Percentiles rank a stretch among this genome's conserved stretches.
Evolutionary conservation across 2,329 filamentous ascomycete species (phyloP).

Genomic region (Fusarium longipes): DNA sequence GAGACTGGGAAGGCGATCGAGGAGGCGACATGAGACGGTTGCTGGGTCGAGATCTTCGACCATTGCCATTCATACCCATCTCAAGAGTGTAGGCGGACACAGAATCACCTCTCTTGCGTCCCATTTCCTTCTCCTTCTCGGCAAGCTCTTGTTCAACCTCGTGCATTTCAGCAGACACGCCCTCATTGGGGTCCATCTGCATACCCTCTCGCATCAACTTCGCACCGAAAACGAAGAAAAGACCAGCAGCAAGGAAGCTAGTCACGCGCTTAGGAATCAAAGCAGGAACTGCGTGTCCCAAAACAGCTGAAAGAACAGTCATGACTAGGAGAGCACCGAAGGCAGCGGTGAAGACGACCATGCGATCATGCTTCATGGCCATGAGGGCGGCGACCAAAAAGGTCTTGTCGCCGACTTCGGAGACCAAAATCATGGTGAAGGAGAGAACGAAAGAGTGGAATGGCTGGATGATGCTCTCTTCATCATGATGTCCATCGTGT

Average conservation of each 20-base stretch:
- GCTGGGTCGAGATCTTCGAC: conserved; percentile 76
- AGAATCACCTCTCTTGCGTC: conserved; percentile 69
- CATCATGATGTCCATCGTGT: conserved; percentile 60
- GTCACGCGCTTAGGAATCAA: conserved; percentile 92
- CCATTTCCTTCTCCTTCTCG: conserved; percentile 87
- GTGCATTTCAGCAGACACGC: conserved; percentile 96
- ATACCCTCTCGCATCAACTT: conserved; percentile 88
- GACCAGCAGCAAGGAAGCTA: conserved; percentile 82
- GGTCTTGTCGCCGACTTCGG: conserved; percentile 97
- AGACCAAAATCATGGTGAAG: conserved; percentile 96
- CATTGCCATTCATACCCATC: conserved; percentile 72
- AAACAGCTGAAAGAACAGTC: conserved; percentile 92
- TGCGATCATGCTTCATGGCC: conserved; percentile 97
- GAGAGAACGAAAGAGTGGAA: conserved; percentile 91
- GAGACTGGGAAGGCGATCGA: conserved; percentile 82
- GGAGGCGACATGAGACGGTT: conserved; percentile 83
- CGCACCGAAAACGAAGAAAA: conserved; percentile 91
- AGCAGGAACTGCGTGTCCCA: conserved; percentile 91
- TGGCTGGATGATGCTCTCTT: conserved; percentile 77
- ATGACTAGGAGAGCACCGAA: conserved; percentile 91
- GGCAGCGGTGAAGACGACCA: conserved; percentile 95
- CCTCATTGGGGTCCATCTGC: conserved; percentile 88
- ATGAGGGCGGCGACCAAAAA: conserved; percentile 97
- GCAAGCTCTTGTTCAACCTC: conserved; percentile 95
- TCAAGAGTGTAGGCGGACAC: conserved; percentile 83